Conservation (phyloP, 176 grass and related monocot species). For the Triticum dicoccoides region DNA sequence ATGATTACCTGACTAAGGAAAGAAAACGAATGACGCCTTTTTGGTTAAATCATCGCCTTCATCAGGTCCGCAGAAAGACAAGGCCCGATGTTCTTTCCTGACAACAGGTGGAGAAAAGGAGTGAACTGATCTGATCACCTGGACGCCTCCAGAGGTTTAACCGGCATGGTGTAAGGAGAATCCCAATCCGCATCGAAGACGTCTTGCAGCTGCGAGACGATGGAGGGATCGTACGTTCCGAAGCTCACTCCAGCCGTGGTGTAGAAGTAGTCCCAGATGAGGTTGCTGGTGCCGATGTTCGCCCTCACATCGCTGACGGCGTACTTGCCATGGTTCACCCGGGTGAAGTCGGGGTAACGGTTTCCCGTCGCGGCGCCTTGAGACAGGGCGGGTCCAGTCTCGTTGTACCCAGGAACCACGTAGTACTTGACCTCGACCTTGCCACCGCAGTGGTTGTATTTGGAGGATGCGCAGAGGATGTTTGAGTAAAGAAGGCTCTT, state of each 20-base stretch:
- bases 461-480: slow-evolving; percentile 57
- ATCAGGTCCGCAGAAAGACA: neutral
- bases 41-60: neutral
- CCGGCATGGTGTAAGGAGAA: slow-evolving; percentile 54
- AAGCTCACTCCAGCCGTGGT: slow-evolving; percentile 87
- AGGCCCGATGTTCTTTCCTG: neutral
- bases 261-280: slow-evolving; percentile 96
- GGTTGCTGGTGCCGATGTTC: slow-evolving; percentile 85
- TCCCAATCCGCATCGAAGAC: slow-evolving; percentile 84
- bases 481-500: slow-evolving; percentile 84
- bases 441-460: slow-evolving; percentile 63
- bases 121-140: neutral
- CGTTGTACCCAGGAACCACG: slow-evolving; percentile 60
- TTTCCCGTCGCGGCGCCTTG: slow-evolving; percentile 40
- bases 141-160: slow-evolving; percentile 44
- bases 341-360: slow-evolving; percentile 56
- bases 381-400: slow-evolving; percentile 52
- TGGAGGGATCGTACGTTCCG: slow-evolving; percentile 61
- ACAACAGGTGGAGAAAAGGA: neutral
- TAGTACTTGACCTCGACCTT: slow-evolving; percentile 79
- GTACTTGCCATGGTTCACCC: slow-evolving; percentile 92
- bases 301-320: slow-evolving; percentile 64
- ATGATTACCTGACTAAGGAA: neutral
- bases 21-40: neutral
- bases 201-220: slow-evolving; percentile 68